phyloP scores from a whole-genome alignment of 176 grass and related monocot species.

The Dactylis glomerata region DNA sequence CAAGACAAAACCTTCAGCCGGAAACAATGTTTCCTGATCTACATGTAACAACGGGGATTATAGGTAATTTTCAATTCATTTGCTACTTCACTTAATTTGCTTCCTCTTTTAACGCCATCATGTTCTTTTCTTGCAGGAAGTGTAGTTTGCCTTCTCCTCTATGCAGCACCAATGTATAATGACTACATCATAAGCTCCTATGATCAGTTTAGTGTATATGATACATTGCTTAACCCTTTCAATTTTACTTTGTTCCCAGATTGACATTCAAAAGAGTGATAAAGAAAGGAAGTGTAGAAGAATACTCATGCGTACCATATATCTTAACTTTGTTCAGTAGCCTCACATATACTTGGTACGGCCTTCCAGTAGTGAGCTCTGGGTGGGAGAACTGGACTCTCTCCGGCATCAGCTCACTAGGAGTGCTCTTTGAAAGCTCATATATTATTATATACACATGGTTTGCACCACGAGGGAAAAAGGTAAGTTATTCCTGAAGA shows the following conservation, averaged over 20 bases:
- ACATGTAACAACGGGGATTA: conserved; percentile 46
- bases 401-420: conserved; percentile 41
- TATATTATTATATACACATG: conserved; percentile 67
- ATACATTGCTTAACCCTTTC: background rate
- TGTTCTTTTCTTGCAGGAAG: conserved; percentile 46
- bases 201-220: background rate
- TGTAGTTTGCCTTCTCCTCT: conserved; percentile 58
- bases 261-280: conserved; percentile 70
- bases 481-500: conserved; percentile 28
- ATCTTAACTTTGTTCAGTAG: conserved; percentile 48
- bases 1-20: background rate
- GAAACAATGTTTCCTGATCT: conserved; percentile 25
- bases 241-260: conserved; percentile 27
- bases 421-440: conserved; percentile 46
- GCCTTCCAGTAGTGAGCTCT: conserved; percentile 59
- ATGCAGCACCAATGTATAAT: conserved; percentile 61
- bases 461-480: conserved; percentile 62
- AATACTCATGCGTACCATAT: conserved; percentile 73
- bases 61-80: conserved; percentile 42
- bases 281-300: conserved; percentile 59
- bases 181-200: background rate
- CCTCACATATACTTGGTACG: conserved; percentile 68
- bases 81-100: background rate
- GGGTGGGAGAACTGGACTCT: conserved; percentile 67
- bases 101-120: conserved; percentile 6